Base-by-base conservation (phyloP, 2,329 filamentous ascomycete species). In the Neodidymelliopsis sp. region DNA sequence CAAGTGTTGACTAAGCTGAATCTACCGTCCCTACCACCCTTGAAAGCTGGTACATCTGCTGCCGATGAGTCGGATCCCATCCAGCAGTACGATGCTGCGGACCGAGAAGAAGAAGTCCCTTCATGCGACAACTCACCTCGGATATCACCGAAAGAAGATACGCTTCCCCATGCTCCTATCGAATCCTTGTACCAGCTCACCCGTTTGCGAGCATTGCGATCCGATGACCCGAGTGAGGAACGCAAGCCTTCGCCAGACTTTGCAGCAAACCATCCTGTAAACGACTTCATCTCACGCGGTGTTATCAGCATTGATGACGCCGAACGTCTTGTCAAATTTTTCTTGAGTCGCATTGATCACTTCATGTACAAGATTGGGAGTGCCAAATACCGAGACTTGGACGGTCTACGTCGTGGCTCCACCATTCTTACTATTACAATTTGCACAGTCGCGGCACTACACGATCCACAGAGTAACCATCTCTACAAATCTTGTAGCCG, bases 381-480 rank as follows among this genome's bases (percentile, higher is more conserved):
- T 20, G 54, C 51, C 4, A 72, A 74, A 29, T 79, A 81, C 54
- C 74, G 71, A 34, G 74, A 78, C 51, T 60, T 81, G 20, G 71
- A 75, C 6, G 57, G 57, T 18, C 44, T 85, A 8, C 78, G 84
- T 12, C 77, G 79, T 13, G 77, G 77, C 12, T 85, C 82, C 2
- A 77, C 81, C 0, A 71, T 84, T 2, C 71, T 86, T 9, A 79
- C 82, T 0, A 81, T 78, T 0, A 79, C 80, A 0, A 81, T 83
- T 16, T 74, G 84, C 5, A 82, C 82, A 0, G 82, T 86, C 1
- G 79, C 81, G 3, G 81, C 83, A 0, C 73, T 85, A 2, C 83
- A 85, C 60, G 80, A 84, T 28, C 80, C 82, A 1, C 77, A 77
- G 29, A 79, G 78, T 37, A 80, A 79, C 4, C 78, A 80, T 2